These are phyloP conservation scores for Tagetes erecta DNA, from an alignment of 129 eudicot species.

Conservation along the genomic window DNA sequence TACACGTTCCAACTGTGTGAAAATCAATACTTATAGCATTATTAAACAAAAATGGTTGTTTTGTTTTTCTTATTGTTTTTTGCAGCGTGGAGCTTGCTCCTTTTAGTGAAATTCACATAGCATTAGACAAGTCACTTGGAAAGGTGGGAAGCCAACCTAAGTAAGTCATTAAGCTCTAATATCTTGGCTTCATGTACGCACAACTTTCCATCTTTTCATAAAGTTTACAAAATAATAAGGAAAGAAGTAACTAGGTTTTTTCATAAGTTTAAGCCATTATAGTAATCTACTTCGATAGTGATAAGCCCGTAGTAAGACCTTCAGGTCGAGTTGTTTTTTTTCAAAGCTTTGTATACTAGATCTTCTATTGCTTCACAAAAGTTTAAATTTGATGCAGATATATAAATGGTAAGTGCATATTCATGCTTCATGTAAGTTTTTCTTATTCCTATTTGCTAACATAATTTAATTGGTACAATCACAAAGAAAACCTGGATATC, in stretches of 20 bases:
- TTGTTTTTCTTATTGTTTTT: no score
- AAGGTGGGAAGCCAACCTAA: conserved; percentile 91
- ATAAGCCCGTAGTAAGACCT: no score
- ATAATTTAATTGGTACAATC: no score
- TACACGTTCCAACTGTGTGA: neutral
- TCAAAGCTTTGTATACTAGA: no score
- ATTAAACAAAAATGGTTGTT: neutral
- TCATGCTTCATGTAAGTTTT: no score
- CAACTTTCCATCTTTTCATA: neutral
- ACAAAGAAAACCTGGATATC: no score
- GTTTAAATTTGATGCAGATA: no score
- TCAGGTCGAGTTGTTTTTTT: no score
- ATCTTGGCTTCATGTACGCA: neutral
- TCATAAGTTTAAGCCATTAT: neutral
- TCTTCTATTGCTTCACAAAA: no score
- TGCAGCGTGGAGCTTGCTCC: conserved; percentile 81
- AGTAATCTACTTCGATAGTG: neutral
- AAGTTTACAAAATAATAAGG: neutral
- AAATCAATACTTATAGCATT: neutral
- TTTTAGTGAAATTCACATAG: conserved; percentile 53
- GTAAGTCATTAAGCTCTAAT: conserved; percentile 67
- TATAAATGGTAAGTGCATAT: no score
- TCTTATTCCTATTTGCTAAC: no score
- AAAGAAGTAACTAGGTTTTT: neutral
- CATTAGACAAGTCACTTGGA: conserved; percentile 85